Conservation (phyloP, 2,329 filamentous ascomycete genomes). For the Botryosphaeria dothidea region DNA sequence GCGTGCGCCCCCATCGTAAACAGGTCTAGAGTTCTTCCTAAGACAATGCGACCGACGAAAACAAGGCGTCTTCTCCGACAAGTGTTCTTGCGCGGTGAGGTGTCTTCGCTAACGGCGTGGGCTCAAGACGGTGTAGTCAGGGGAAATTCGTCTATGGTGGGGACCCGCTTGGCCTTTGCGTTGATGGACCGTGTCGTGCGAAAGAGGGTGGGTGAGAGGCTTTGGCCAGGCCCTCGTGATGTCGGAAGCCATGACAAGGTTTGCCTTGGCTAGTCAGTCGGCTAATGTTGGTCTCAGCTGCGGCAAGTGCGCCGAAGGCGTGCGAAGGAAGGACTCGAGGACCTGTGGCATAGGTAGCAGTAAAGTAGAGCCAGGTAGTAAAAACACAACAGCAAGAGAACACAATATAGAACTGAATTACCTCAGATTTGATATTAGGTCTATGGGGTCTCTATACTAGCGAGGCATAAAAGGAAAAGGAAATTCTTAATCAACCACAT, state of each 20-base stretch:
- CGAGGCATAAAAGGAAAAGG: slow-evolving; percentile 14
- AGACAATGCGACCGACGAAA: not conserved
- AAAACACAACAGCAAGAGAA: slow-evolving; percentile 2
- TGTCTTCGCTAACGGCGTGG: not conserved
- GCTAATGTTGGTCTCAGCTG: not conserved
- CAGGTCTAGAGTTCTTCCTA: not conserved
- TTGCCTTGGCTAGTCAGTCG: not conserved
- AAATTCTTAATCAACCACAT: slow-evolving; percentile 15
- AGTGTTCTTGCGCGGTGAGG: not conserved
- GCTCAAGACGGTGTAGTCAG: slow-evolving; percentile 16
- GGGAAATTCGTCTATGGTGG: slow-evolving; percentile 4
- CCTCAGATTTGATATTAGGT: slow-evolving; percentile 14
- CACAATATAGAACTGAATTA: slow-evolving; percentile 11
- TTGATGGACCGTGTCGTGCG: slow-evolving; percentile 1
- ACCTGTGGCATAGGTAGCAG: slow-evolving; percentile 12
- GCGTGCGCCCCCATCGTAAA: not conserved
- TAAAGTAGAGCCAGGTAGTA: not conserved
- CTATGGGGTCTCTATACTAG: slow-evolving; percentile 18
- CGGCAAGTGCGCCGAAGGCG: not conserved
- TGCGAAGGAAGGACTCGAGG: not conserved
- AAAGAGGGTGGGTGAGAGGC: slow-evolving; percentile 2
- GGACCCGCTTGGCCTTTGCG: slow-evolving; percentile 1
- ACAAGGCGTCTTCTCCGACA: not conserved
- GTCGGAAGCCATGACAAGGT: not conserved
- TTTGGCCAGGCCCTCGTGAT: slow-evolving; percentile 6